phyloP scores from a whole-genome alignment of 1,284 basidiomycete species.

The Trichosporon sp. region DNA sequence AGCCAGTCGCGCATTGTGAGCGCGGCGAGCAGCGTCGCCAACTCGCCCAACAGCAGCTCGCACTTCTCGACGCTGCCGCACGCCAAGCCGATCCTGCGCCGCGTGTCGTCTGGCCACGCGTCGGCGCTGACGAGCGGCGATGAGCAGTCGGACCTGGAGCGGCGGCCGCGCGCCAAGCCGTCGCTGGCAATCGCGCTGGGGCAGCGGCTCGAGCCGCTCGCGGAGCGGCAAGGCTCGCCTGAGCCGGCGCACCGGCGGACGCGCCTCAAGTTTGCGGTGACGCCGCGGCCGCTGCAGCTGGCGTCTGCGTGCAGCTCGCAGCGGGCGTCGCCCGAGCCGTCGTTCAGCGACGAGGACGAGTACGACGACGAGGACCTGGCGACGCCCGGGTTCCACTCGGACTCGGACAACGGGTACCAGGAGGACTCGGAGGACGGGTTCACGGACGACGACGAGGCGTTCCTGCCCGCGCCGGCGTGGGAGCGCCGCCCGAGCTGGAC shows the following conservation, averaged over 20 bases:
- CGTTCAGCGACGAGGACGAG: neutral
- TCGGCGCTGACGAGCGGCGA: neutral
- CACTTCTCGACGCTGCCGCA: neutral
- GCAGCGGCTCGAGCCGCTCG: neutral
- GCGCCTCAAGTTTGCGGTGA: slow-evolving; percentile 25
- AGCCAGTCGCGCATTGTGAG: slow-evolving; percentile 8
- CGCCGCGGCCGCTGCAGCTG: slow-evolving; percentile 19
- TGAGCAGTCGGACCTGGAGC: neutral
- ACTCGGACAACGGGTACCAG: slow-evolving; percentile 19
- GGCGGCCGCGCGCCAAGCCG: neutral
- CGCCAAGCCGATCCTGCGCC: slow-evolving; percentile 17
- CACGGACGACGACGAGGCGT: slow-evolving; percentile 12
- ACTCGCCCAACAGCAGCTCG: neutral
- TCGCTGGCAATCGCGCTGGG: neutral
- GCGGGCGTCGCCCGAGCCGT: slow-evolving; percentile 5
- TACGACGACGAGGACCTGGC: slow-evolving; percentile 14
- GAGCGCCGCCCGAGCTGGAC: slow-evolving; percentile 2
- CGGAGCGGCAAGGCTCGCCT: neutral
- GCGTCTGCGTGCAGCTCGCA: neutral
- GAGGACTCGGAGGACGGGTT: slow-evolving; percentile 28
- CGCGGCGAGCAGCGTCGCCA: neutral
- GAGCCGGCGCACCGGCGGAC: slow-evolving; percentile 13
- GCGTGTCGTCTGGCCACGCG: neutral
- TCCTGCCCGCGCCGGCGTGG: slow-evolving; percentile 4
- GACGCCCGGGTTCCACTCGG: slow-evolving; percentile 11